Evolutionary conservation across 208 protist genomes (phyloP).

Genomic region (Trypanosoma avium): DNA sequence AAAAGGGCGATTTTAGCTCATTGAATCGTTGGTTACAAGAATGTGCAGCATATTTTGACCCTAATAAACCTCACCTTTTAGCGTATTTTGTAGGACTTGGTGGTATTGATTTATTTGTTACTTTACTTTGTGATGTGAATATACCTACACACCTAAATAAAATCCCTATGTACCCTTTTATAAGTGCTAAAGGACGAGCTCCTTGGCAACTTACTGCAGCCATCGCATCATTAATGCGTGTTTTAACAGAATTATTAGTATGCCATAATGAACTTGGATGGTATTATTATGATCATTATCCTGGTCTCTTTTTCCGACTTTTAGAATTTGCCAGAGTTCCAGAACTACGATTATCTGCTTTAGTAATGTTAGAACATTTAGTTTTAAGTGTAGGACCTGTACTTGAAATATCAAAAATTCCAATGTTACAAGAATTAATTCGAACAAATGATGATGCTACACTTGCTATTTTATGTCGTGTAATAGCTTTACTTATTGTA

Average conservation of each 20-base stretch:
- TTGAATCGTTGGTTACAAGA: constrained; percentile 28
- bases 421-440: constrained; percentile 51
- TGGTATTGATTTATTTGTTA: constrained; percentile 69
- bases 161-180: constrained; percentile 5
- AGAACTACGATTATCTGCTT: constrained; percentile 22
- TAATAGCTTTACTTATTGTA: constrained; percentile 72
- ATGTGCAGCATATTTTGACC: constrained; percentile 46
- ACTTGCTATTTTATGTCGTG: constrained; percentile 57
- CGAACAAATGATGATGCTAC: constrained; percentile 32
- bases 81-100: constrained; percentile 62
- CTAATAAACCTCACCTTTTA: constrained; percentile 39
- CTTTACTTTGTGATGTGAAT: constrained; percentile 59
- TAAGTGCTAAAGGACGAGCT: constrained; percentile 8
- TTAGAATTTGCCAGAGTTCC: constrained; percentile 62
- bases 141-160: constrained; percentile 8
- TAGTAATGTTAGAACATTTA: constrained; percentile 75
- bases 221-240: constrained; percentile 31
- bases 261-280: constrained; percentile 69
- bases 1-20: constrained; percentile 10
- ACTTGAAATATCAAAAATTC: constrained; percentile 69
- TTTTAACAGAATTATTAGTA: constrained; percentile 70
- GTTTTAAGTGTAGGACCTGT: constrained; percentile 71
- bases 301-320: constrained; percentile 68
- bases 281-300: constrained; percentile 80
- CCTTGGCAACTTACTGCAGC: constrained; percentile 33